phyloP scores from a whole-genome alignment of 2,329 filamentous ascomycete genomes.

The Setomelanomma holmii region DNA sequence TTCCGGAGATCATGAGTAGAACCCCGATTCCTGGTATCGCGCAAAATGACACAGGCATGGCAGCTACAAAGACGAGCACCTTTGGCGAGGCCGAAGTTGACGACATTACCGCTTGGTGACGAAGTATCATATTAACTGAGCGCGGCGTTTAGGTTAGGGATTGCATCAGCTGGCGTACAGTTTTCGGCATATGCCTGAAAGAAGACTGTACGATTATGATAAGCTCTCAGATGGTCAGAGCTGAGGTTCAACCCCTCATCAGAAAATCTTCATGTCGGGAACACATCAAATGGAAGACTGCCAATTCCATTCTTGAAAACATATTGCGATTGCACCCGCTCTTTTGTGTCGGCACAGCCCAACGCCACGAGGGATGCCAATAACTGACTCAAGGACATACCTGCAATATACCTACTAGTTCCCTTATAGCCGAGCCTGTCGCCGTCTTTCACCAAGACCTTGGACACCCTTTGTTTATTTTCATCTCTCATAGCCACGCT shows the following conservation, averaged over 20 bases:
- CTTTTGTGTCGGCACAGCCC: no score
- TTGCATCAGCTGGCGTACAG: constrained; percentile 30
- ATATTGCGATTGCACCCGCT: no score
- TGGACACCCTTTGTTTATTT: no score
- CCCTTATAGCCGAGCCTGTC: no score
- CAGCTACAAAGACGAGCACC: constrained; percentile 83
- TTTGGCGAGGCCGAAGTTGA: constrained; percentile 97
- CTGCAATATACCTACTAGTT: no score
- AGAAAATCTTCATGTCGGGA: no score
- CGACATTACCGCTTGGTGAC: constrained; percentile 92
- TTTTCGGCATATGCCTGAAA: constrained; percentile 50
- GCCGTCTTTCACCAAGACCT: no score
- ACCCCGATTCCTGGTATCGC: constrained; percentile 51
- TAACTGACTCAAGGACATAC: no score
- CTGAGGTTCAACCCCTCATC: constrained; percentile 47
- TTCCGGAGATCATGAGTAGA: constrained; percentile 85
- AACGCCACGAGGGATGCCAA: no score
- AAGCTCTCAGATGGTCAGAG: constrained; percentile 23
- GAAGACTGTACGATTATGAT: constrained; percentile 39
- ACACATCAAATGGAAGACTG: no score
- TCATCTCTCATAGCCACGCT: no score
- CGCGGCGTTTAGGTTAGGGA: constrained; percentile 30
- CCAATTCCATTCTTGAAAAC: no score
- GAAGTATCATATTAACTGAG: constrained; percentile 16
- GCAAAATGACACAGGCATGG: constrained; percentile 53